Base-by-base conservation (phyloP, 225 moss, liverwort and hornwort species). In the Straminergon stramineum region DNA sequence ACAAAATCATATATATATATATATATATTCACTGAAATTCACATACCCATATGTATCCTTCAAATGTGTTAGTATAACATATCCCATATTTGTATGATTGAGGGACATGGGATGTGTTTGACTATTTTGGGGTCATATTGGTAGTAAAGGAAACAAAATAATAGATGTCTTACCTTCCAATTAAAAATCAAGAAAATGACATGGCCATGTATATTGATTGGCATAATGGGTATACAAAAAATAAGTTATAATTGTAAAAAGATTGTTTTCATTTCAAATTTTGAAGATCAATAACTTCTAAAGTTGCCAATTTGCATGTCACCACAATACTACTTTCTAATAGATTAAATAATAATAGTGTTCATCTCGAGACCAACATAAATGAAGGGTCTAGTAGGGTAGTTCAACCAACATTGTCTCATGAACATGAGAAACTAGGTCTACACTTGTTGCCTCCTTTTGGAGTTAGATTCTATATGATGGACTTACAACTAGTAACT, bases 371-470 rank as follows among this genome's bases (percentile, higher is more conserved):
- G 9, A 48, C 48, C 48, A 48, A 7, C 48, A 10, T 21, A 12
- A 68, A n/a, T 37, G 48, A 37, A 12, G 6, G 3, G 21, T 21
- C 7, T 68, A 12, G 21, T 37, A 21, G 37, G 4, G 1, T 37
- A 68, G 11, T 68, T 37, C 21, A 21, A 37, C 37, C 37, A 37
- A 37, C 12, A 2, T 6, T 37, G 37, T 21, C 6, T 68, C 12
- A n/a, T 0, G 7, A 9, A 37, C 2, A 37, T 1, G 4, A 7
- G 21, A 73, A 43, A 6, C 0, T 0, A 73, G 16, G 43, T 28
- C 27, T 73, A 26, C 6, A 15, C 9, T 73, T 41, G 9, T 9
- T 73, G 27, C 41, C 24, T 43, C 15, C 1, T 43, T 9, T 48
- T 48, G 48, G 10, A 48, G 48, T 9, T 48, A 48, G 48, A 48